Conservation (phyloP, 169 alveolate species). For the Amoebophrya sp. region DNA sequence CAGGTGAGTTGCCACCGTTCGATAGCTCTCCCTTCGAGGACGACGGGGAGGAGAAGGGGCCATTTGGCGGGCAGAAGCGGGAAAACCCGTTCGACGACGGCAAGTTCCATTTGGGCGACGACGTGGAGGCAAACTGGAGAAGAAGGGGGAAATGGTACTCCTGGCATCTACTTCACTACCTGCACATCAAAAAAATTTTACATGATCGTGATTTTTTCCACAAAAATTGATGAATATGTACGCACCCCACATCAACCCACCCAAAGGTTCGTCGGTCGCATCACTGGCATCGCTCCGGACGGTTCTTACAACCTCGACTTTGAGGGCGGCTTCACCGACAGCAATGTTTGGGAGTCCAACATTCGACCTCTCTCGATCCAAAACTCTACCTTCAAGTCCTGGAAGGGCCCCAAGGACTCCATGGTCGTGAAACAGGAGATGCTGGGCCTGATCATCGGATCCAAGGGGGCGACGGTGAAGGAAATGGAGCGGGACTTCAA, state of each 20-base stretch:
- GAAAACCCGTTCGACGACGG: not conserved
- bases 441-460: not conserved
- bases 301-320: not conserved
- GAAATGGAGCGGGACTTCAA: not conserved
- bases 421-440: not conserved
- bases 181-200: too few species aligned
- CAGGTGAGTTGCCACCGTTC: too few species aligned
- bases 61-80: not conserved
- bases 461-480: not conserved
- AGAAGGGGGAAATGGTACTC: not conserved
- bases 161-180: too few species aligned
- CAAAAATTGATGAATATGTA: too few species aligned
- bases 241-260: too few species aligned
- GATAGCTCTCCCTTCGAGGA: not conserved
- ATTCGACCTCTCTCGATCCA: not conserved
- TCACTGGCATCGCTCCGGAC: not conserved
- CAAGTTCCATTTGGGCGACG: not conserved
- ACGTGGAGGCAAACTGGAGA: not conserved
- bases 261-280: not conserved
- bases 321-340: not conserved
- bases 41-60: not conserved
- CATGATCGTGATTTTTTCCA: too few species aligned
- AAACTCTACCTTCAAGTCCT: not conserved
- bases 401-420: not conserved
- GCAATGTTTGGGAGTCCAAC: not conserved